Conservation (phyloP, 1,284 basidiomycete genomes). For the Puccinia novopanici region DNA sequence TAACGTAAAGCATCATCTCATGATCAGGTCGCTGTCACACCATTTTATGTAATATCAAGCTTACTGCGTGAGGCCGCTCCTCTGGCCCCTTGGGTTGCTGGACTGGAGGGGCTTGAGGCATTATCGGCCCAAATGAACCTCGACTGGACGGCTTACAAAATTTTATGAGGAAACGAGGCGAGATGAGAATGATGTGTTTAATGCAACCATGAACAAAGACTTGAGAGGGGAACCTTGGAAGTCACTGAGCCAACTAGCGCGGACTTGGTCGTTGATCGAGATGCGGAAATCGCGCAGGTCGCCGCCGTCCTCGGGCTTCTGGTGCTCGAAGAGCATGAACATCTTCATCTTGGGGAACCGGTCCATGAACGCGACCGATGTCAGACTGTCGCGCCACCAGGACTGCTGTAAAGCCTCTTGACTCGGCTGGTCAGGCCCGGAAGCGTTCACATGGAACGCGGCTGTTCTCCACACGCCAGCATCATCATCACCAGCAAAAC, state of each 20-base stretch:
- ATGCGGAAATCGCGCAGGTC: constrained; percentile 39
- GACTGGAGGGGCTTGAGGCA: too few relatives aligned
- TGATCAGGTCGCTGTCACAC: too few relatives aligned
- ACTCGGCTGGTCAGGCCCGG: neutral
- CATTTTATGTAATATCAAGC: too few relatives aligned
- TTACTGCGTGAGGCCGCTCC: too few relatives aligned
- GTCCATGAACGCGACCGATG: constrained; percentile 38
- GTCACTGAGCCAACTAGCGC: neutral
- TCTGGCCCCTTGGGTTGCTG: neutral
- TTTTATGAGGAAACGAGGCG: too few relatives aligned
- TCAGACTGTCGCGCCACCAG: constrained; percentile 50
- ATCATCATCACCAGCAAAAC: too few relatives aligned
- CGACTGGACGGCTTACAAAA: constrained; percentile 17
- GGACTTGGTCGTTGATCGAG: neutral
- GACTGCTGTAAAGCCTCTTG: constrained; percentile 21
- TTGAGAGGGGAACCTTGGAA: constrained; percentile 11
- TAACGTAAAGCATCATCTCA: too few relatives aligned
- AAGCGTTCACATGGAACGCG: neutral
- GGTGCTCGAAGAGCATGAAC: constrained; percentile 51
- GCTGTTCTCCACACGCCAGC: too few relatives aligned
- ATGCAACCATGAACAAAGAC: too few relatives aligned
- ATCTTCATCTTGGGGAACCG: constrained; percentile 51
- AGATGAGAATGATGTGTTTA: neutral
- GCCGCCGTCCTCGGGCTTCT: constrained; percentile 50
- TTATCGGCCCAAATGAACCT: constrained; percentile 27